A percentile compares a stretch with the other conserved stretches of the same genome.
These are phyloP conservation scores for Liriodendron chinense DNA, from an alignment of 164 flowering plant genomes.

Conservation along the genomic window DNA sequence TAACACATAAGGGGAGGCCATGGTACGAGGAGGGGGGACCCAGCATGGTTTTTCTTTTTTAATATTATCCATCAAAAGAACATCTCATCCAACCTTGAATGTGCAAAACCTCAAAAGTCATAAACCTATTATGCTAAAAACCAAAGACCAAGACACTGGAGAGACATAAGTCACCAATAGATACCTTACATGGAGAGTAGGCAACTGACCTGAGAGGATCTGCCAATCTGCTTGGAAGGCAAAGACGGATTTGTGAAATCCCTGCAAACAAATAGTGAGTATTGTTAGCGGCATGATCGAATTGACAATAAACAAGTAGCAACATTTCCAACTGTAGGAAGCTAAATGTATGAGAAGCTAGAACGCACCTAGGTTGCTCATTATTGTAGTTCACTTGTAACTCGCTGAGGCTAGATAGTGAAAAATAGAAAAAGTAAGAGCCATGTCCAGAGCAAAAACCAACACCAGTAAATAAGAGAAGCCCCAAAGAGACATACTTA, in stretches of 20 bases:
- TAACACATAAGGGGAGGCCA: too few species aligned
- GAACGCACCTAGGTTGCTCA: conserved; percentile 82
- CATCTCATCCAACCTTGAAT: too few species aligned
- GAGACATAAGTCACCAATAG: neutral
- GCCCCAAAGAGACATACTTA: conserved; percentile 46
- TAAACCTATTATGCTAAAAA: neutral
- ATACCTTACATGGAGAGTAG: neutral
- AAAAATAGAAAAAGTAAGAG: conserved; percentile 1
- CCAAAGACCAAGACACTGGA: neutral
- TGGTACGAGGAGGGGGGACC: too few species aligned
- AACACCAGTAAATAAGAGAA: neutral
- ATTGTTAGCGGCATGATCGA: neutral
- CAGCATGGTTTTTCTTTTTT: too few species aligned
- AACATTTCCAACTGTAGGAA: neutral
- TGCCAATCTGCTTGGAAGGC: conserved; percentile 85
- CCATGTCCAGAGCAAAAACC: neutral
- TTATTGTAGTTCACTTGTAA: conserved; percentile 95
- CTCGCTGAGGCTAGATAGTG: conserved; percentile 76
- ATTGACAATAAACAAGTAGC: neutral
- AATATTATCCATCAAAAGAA: too few species aligned
- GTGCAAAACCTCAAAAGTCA: too few species aligned
- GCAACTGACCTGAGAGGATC: conserved; percentile 71
- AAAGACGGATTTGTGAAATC: too few species aligned
- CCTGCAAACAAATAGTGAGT: conserved; percentile 32
- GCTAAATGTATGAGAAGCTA: too few species aligned